Conservation (phyloP, 2,329 filamentous ascomycete genomes). For the Akanthomyces dipterigenus region DNA sequence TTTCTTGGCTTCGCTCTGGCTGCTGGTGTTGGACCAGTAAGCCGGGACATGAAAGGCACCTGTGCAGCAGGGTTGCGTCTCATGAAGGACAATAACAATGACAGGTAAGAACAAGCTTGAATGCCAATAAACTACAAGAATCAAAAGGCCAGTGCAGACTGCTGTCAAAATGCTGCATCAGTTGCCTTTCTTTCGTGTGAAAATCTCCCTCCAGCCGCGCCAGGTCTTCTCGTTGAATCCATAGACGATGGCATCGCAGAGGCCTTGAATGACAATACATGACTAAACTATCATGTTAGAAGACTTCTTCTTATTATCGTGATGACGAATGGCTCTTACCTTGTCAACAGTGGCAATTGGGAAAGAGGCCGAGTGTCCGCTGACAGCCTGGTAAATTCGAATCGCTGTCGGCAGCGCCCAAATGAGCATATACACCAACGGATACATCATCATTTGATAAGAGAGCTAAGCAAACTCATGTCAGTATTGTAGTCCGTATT, state of each 20-base stretch:
- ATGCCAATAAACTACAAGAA: neutral
- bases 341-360: constrained; percentile 29
- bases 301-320: neutral
- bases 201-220: constrained; percentile 9
- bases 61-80: neutral
- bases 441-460: constrained; percentile 35
- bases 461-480: constrained; percentile 23
- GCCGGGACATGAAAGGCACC: neutral
- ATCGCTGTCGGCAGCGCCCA: constrained; percentile 35
- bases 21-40: neutral
- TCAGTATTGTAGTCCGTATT: neutral
- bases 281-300: constrained; percentile 15
- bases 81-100: neutral
- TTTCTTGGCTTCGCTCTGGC: neutral
- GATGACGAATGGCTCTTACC: neutral
- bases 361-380: constrained; percentile 27
- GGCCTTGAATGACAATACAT: constrained; percentile 34
- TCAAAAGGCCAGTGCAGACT: neutral
- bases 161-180: too few relatives aligned
- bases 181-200: constrained; percentile 6
- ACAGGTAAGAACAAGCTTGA: neutral
- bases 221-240: constrained; percentile 15
- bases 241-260: constrained; percentile 35
- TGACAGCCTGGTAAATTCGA: constrained; percentile 32
- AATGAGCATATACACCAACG: constrained; percentile 33